Evolutionary conservation across 2,329 filamentous ascomycete species (phyloP).

Genomic region (Teratosphaeria destructans): DNA sequence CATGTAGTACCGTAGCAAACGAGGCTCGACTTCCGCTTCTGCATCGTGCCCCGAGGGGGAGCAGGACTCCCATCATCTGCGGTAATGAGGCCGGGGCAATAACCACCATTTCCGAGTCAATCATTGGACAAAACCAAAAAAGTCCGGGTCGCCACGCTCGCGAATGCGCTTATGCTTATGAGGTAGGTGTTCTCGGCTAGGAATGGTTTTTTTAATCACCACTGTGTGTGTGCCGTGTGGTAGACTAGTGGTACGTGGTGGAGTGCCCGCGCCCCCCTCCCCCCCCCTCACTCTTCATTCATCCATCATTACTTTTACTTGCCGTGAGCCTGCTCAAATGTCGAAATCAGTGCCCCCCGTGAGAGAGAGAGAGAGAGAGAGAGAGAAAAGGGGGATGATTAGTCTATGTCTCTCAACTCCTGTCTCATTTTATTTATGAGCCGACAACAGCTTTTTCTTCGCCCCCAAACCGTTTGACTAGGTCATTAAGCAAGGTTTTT

Average conservation of each 20-base stretch:
- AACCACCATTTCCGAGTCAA: background rate
- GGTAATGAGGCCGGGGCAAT: background rate
- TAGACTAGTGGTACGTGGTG: background rate
- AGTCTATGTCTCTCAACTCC: too few species aligned
- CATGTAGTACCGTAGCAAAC: too few species aligned
- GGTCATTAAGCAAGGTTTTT: background rate
- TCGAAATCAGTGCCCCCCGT: background rate
- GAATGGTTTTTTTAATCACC: background rate
- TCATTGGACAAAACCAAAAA: background rate
- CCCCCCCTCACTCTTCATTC: background rate
- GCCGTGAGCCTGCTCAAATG: background rate
- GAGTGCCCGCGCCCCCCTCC: too few species aligned
- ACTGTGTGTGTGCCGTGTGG: background rate
- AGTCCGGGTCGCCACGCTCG: background rate
- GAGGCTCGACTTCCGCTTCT: background rate
- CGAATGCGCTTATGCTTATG: background rate
- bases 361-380: too few species aligned
- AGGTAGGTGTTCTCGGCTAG: background rate
- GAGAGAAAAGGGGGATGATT: too few species aligned
- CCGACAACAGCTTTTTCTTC: background rate
- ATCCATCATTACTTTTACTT: background rate
- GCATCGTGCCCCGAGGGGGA: background rate
- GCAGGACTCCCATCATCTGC: background rate
- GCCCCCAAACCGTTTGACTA: background rate
- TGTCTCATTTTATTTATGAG: background rate